Evolutionary conservation across 108 stramenopile genomes (phyloP).

Genomic region (Skeletonema marinoi): DNA sequence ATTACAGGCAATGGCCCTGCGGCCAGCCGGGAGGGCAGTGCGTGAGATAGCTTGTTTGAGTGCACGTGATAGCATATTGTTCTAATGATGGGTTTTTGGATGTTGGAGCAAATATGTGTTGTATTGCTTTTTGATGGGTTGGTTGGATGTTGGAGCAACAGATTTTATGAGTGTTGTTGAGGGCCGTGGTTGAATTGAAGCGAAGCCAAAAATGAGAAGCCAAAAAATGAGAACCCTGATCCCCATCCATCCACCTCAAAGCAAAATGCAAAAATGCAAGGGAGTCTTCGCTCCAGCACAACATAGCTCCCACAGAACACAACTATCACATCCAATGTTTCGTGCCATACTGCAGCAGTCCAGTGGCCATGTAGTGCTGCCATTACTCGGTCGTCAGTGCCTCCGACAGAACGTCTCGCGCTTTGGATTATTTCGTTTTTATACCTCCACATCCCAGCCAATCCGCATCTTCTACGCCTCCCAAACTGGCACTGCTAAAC

Average conservation of each 20-base stretch:
- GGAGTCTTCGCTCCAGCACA: no score
- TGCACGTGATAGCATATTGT: not conserved
- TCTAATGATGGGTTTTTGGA: not conserved
- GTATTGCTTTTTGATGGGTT: not conserved
- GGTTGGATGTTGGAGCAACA: not conserved
- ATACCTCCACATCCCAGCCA: conserved; percentile 4
- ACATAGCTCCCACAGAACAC: no score
- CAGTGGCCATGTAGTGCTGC: not conserved
- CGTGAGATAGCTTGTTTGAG: conserved; percentile 12
- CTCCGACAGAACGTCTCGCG: not conserved
- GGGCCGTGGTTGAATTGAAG: not conserved
- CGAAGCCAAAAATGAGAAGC: not conserved
- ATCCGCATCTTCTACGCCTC: conserved; percentile 75
- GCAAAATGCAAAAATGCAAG: not conserved
- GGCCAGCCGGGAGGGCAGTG: conserved; percentile 12
- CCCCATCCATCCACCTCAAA: no score
- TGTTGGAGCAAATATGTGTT: not conserved
- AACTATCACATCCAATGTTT: not conserved
- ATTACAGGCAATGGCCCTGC: not conserved
- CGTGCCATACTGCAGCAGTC: conserved; percentile 14
- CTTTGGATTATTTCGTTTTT: not conserved
- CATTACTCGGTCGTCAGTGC: not conserved
- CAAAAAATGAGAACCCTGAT: not conserved
- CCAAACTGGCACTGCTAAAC: conserved; percentile 94
- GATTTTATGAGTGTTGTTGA: not conserved